Evolutionary conservation across 2,329 filamentous ascomycete genomes (phyloP), one percentile per base, ranked within the genome.

Genomic region (Cytospora piceicola): DNA sequence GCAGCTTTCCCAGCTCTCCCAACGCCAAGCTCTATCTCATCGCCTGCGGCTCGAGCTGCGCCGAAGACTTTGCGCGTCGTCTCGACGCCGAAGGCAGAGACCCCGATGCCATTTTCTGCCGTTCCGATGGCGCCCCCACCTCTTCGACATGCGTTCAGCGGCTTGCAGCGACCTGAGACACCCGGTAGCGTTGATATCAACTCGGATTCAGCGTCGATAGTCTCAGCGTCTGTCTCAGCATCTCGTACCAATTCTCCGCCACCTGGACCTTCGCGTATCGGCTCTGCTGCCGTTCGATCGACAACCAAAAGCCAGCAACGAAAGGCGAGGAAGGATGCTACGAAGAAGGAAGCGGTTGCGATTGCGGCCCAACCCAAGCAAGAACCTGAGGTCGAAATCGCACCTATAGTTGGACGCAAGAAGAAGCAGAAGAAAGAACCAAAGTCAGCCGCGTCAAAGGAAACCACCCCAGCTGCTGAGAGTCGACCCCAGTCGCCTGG

Each of bases 351-450:
- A 64, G 83, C 83, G 3, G 83, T 81, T 22, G 75, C 82, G 39
- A 82, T 88, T 67, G 78, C 77, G 3, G 85, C 69, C 22, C 71
- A 86, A 68, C 71, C 78, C 0, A 72, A 84, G 58, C 72, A 78
- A 17, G 88, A 89, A 66, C 76, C 82, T 15, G 81, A 85, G 60
- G 78, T 79, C 20, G 84, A 87, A 69, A 84, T 86, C 70, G 92
- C 88, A 9, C 92, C 92, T 0, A 90, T 96, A 51, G 75, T 93
- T 58, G 90, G 90, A 39, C 86, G 92, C 61, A 93, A 93, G 81
- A 94, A 93, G 82, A 95, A 94, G 79, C 87, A 91, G 75, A 93
- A 91, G 81, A 94, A 93, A 77, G 88, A 90, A 71, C 61, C 61
- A 27, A 89, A 86, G 71, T 75, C 76, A n/a, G 68, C 34, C 9